Base-by-base conservation (phyloP, 768 basidiomycete genomes). In the Podaxis rugospora region DNA sequence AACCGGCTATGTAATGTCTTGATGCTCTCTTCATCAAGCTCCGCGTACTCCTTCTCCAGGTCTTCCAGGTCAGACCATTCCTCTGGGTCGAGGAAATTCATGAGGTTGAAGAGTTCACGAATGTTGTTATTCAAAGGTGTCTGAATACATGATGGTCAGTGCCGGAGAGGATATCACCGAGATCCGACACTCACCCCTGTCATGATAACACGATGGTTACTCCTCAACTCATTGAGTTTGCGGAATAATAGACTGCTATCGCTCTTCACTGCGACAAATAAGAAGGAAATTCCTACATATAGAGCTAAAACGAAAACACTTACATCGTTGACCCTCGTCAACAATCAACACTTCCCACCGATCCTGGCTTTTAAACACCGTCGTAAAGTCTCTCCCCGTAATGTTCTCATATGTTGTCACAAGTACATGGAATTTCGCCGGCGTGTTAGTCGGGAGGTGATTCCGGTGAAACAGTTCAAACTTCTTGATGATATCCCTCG, bases 111-210 rank as follows among this genome's bases (percentile, higher is more conserved):
- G 25, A 99, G 74, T 74, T 99, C 97, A 51, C 93, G 83, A 23
- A 99, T 89, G 69, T 98, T 98, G 77, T 98, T 98, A 73, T 98
- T 98, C 61, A 98, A 73, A 0, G 96, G 96, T 0, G 97, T 98
- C 83, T 93, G 47, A 39, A 61, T 18, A 18, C 27, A 37, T 3
- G 40, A 61, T 16, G 66, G 64, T 66, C 25, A 52, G 44, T 21
- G 44, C 57, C 6, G 42, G 50, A 51, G 27, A 53, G 42, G 3
- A 28, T n/a, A 54, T 55, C 18, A 49, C 64, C 23, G 42, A 35
- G 21, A 40, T 42, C 1, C n/a, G 25, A 32, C 7, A 69, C 83
- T 69, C 70, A 89, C 88, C 52, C 94, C 93, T 49, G 95, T 95
- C 86, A 95, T 89, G 54, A 96, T 88, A 14, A 97, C 80, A 37